phyloP scores from a whole-genome alignment of 768 basidiomycete genomes.

The Mycena epipterygia region DNA sequence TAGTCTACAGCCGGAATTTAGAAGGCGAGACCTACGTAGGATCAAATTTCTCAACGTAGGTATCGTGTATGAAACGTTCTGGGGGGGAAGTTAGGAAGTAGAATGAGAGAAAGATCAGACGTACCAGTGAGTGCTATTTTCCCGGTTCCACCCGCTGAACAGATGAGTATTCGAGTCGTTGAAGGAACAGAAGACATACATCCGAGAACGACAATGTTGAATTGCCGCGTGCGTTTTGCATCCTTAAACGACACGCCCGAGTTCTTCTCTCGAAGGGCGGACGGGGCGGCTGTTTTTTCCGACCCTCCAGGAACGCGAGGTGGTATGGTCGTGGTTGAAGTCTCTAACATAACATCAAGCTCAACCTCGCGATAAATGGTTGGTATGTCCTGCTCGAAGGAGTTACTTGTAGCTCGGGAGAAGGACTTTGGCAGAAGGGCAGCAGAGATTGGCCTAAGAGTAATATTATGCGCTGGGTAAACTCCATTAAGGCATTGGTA shows the following conservation, averaged over 20 bases:
- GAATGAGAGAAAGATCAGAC: neutral
- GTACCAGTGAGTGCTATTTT: conserved; percentile 3
- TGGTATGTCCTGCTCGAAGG: neutral
- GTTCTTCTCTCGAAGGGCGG: neutral
- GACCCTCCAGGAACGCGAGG: too few species aligned
- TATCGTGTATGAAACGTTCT: neutral
- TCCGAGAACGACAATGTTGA: neutral
- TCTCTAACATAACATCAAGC: neutral
- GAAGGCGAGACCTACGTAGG: neutral
- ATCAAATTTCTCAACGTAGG: neutral
- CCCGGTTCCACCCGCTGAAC: neutral
- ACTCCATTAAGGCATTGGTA: too few species aligned
- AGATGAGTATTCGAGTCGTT: neutral
- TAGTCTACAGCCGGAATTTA: neutral
- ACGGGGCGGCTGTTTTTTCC: neutral
- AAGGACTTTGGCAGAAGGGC: conserved; percentile 6
- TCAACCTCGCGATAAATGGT: neutral
- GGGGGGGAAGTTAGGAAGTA: neutral
- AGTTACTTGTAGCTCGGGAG: conserved; percentile 2
- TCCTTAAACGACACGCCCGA: too few species aligned
- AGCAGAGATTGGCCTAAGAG: neutral
- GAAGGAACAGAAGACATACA: neutral
- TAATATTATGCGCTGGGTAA: too few species aligned
- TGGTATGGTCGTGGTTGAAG: conserved; percentile 2
- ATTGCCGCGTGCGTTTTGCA: neutral